Evolutionary conservation across 305 asterid species (phyloP).

Genomic region (Solanum aculeatissimum): DNA sequence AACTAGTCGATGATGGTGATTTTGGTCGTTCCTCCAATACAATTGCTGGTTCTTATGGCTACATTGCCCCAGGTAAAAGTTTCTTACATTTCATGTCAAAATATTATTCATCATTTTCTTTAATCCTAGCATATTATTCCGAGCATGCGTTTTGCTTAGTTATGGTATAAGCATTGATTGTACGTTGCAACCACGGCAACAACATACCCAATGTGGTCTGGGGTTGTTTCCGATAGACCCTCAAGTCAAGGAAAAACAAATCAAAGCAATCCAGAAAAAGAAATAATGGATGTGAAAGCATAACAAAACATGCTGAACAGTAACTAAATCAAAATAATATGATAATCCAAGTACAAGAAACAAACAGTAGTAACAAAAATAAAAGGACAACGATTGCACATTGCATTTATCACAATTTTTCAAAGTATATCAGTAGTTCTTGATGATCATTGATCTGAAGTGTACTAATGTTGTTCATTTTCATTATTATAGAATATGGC

Average conservation of each 20-base stretch:
- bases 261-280: too few species aligned
- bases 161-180: neutral
- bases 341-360: neutral
- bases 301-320: too few species aligned
- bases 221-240: too few species aligned
- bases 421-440: neutral
- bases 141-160: neutral
- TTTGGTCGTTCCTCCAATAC: slow-evolving; percentile 34
- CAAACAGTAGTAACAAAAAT: neutral
- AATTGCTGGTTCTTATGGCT: slow-evolving; percentile 38
- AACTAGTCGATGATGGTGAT: slow-evolving; percentile 35
- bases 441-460: neutral
- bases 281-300: neutral
- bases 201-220: neutral
- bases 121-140: neutral
- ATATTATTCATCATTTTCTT: neutral
- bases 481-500: slow-evolving; percentile 20
- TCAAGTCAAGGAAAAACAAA: too few species aligned
- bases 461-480: neutral
- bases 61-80: slow-evolving; percentile 35
- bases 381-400: neutral
- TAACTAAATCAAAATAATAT: too few species aligned
- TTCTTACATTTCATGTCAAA: neutral
- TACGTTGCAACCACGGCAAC: neutral
- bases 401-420: neutral